These are phyloP conservation scores for Neonectria coccinea DNA, from an alignment of 2,329 filamentous ascomycete genomes.

Conservation along the genomic window DNA sequence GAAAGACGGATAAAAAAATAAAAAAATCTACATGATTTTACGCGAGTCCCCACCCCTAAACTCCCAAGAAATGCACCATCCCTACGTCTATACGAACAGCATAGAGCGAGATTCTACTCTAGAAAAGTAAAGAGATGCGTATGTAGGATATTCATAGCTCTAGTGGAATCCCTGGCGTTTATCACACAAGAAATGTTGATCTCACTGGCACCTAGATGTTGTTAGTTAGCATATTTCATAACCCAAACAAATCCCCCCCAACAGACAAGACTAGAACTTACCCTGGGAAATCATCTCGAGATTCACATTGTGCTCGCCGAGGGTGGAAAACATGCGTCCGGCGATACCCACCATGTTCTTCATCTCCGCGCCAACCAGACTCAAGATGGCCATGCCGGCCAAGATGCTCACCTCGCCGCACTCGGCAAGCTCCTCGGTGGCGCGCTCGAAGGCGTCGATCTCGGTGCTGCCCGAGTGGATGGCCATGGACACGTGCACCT, in stretches of 20 bases:
- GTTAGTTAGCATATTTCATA: conserved; percentile 19
- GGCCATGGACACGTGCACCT: conserved; percentile 98
- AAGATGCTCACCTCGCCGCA: conserved; percentile 93
- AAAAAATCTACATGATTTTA: conserved; percentile 33
- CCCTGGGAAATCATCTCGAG: conserved; percentile 99
- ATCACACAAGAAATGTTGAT: conserved; percentile 99
- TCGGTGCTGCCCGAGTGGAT: conserved; percentile 82
- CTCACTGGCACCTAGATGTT: conserved; percentile 85
- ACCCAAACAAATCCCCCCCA: background rate
- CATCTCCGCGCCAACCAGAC: conserved; percentile 93
- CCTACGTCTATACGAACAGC: background rate
- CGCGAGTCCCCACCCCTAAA: conserved; percentile 28
- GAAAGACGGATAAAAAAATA: background rate
- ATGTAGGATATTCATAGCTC: conserved; percentile 95
- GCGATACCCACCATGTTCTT: conserved; percentile 97
- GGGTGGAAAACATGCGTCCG: conserved; percentile 92
- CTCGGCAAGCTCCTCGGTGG: conserved; percentile 78
- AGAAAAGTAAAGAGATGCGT: conserved; percentile 92
- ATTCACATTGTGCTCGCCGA: conserved; percentile 94
- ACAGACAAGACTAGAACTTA: conserved; percentile 55
- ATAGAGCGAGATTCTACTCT: background rate
- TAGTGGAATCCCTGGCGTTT: conserved; percentile 87
- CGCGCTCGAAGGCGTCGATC: conserved; percentile 72
- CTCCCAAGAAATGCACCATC: conserved; percentile 24
- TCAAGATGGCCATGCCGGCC: conserved; percentile 93